phyloP scores from a whole-genome alignment of 2,329 filamentous ascomycete genomes.

The Phialophora verrucosa region DNA sequence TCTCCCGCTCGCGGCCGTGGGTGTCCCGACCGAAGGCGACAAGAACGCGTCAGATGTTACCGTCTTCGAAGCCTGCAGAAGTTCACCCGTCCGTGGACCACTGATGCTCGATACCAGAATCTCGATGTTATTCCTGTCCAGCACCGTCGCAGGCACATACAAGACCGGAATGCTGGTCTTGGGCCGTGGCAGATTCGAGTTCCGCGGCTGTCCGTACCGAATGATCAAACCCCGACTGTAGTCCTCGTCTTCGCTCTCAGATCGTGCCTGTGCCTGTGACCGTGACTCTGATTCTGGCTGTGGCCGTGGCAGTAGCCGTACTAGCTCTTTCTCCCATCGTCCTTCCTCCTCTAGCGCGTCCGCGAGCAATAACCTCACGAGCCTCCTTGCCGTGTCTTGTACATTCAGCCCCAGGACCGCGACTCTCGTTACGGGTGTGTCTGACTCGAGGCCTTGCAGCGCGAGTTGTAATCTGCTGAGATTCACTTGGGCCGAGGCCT shows the following conservation, averaged over 20 bases:
- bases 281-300: background rate
- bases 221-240: conserved; percentile 66
- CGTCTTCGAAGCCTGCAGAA: conserved; percentile 33
- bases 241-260: conserved; percentile 48
- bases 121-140: conserved; percentile 65
- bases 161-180: conserved; percentile 61
- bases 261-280: background rate
- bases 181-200: conserved; percentile 52
- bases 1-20: conserved; percentile 66
- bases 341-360: conserved; percentile 70
- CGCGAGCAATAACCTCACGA: conserved; percentile 72
- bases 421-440: conserved; percentile 60
- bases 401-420: conserved; percentile 62
- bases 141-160: conserved; percentile 59
- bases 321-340: conserved; percentile 70
- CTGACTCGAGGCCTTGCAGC: conserved; percentile 61
- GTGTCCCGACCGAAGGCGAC: conserved; percentile 76
- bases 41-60: conserved; percentile 64
- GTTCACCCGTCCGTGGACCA: conserved; percentile 29
- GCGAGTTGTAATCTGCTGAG: conserved; percentile 65
- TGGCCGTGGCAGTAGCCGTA: conserved; percentile 38
- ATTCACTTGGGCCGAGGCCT: conserved; percentile 62
- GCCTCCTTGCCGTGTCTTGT: conserved; percentile 57
- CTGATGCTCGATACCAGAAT: conserved; percentile 61
- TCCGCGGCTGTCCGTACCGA: conserved; percentile 60